Percentiles rank a stretch among this genome's conserved stretches.
phyloP scores from a whole-genome alignment of 2,329 filamentous ascomycete genomes.

The Talaromyces rugulosus region DNA sequence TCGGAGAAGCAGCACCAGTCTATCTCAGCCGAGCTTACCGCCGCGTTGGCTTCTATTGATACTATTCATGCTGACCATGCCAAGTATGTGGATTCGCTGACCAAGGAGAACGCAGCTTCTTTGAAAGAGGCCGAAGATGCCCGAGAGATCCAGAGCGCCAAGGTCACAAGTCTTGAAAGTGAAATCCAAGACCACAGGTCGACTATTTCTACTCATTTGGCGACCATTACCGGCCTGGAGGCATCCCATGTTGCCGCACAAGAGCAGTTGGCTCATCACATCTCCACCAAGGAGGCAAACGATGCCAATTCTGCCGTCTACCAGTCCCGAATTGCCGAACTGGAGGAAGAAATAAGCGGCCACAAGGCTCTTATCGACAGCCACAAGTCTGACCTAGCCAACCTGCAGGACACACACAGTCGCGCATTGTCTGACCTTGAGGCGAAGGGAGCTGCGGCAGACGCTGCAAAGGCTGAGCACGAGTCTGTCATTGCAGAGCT shows the following conservation, averaged over 20 bases:
- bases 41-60: conserved; percentile 54
- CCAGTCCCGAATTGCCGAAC: conserved; percentile 46
- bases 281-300: conserved; percentile 55
- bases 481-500: conserved; percentile 43
- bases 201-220: conserved; percentile 63
- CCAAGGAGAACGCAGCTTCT: conserved; percentile 32
- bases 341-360: conserved; percentile 54
- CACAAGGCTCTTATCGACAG: conserved; percentile 44
- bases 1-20: conserved; percentile 69
- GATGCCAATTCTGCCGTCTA: conserved; percentile 46
- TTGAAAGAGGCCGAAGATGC: conserved; percentile 49
- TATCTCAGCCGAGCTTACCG: conserved; percentile 71
- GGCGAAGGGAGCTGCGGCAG: conserved; percentile 2
- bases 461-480: conserved; percentile 27
- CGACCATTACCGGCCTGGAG: conserved; percentile 71
- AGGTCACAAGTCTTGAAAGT: conserved; percentile 60
- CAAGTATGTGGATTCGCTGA: conserved; percentile 23
- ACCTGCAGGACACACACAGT: conserved; percentile 51
- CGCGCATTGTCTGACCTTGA: conserved; percentile 35
- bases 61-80: conserved; percentile 41
- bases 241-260: conserved; percentile 63
- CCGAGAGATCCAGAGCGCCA: conserved; percentile 54
- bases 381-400: conserved; percentile 39
- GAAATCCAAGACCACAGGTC: conserved; percentile 80
- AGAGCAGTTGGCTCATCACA: conserved; percentile 63